These are phyloP conservation scores for Rhodotorula sp. DNA, from an alignment of 1,284 basidiomycete species.

Conservation along the genomic window DNA sequence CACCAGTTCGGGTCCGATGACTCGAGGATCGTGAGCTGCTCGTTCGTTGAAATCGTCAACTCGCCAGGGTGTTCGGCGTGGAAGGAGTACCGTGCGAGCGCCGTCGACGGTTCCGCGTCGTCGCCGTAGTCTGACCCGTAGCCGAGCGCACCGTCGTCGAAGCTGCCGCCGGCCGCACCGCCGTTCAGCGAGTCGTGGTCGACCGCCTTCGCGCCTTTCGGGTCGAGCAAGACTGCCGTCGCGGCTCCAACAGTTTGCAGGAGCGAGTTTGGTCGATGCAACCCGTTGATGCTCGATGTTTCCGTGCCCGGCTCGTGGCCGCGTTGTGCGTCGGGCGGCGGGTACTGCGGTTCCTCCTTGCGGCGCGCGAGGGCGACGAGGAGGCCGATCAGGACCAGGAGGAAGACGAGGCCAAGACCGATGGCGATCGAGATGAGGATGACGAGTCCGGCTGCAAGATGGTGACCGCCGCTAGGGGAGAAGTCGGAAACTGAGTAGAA, in stretches of 20 bases:
- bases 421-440: conserved; percentile 97
- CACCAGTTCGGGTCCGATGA: conserved; percentile 37
- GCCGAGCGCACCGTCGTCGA: conserved; percentile 19
- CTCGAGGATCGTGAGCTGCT: conserved; percentile 37
- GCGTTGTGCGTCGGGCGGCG: background rate
- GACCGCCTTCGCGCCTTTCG: conserved; percentile 29
- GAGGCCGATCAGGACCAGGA: conserved; percentile 82
- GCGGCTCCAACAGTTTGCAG: conserved; percentile 40
- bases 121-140: conserved; percentile 27
- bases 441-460: conserved; percentile 85
- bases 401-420: conserved; percentile 88
- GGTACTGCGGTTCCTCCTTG: conserved; percentile 34
- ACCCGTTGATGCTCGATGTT: conserved; percentile 8
- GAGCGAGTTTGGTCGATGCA: conserved; percentile 28
- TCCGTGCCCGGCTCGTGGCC: background rate
- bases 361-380: conserved; percentile 67
- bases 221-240: conserved; percentile 38
- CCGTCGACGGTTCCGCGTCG: conserved; percentile 20
- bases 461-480: conserved; percentile 51
- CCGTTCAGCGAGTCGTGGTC: conserved; percentile 19
- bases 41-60: conserved; percentile 32
- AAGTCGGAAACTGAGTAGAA: conserved; percentile 63
- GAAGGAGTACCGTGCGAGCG: conserved; percentile 37
- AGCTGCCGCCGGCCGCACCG: background rate
- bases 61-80: conserved; percentile 38